Percentiles rank a stretch among this genome's conserved stretches.
These are phyloP conservation scores for Dryas octopetala DNA, from an alignment of 306 rosid genomes.

Conservation along the genomic window DNA sequence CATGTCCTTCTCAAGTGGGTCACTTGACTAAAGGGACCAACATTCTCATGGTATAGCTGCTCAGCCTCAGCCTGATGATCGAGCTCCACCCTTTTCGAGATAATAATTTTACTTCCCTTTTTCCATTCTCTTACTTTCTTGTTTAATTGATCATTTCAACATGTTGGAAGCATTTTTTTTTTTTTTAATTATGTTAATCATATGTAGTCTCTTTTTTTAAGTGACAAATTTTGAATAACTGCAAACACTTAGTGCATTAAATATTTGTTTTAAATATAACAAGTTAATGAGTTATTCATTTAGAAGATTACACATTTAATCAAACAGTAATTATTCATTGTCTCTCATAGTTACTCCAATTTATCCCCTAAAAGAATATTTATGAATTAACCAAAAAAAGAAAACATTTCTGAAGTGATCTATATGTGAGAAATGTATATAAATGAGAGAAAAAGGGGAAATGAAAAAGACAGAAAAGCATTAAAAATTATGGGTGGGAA, in stretches of 20 bases:
- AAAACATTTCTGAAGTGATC: no score
- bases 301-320: no score
- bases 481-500: conserved; percentile 37
- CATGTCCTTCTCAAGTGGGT: conserved; percentile 61
- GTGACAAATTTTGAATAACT: no score
- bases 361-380: no score
- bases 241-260: no score
- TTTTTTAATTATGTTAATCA: no score
- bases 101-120: conserved; percentile 22
- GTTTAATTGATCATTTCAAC: background rate
- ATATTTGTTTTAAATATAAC: no score
- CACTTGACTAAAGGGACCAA: conserved; percentile 62
- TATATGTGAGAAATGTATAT: background rate
- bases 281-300: no score
- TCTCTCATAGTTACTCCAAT: no score
- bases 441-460: background rate
- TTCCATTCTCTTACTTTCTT: conserved; percentile 15
- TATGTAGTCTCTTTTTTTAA: background rate
- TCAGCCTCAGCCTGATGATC: no score
- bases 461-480: conserved; percentile 18
- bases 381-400: no score
- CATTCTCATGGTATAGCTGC: conserved; percentile 49
- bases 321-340: no score
- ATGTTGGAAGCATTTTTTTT: background rate
- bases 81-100: conserved; percentile 41